phyloP scores from a whole-genome alignment of 2,329 filamentous ascomycete genomes.

The Aspergillus hortae region DNA sequence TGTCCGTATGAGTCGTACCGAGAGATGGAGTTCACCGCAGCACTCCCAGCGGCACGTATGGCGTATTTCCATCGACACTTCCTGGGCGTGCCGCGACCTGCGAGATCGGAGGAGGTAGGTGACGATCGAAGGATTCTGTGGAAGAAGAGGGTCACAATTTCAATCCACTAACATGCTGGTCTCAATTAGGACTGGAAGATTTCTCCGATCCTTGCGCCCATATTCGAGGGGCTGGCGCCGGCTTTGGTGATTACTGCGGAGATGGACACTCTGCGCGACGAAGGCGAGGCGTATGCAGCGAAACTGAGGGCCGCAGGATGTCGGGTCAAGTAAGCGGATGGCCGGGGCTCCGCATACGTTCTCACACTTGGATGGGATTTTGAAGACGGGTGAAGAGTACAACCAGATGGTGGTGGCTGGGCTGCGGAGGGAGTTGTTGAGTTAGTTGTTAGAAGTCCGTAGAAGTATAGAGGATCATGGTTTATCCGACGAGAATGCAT shows the following conservation, averaged over 20 bases:
- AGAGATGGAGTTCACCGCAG: constrained; percentile 36
- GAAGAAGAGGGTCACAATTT: background rate
- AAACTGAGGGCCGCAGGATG: constrained; percentile 36
- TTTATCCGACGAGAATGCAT: constrained; percentile 14
- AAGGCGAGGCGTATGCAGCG: constrained; percentile 38
- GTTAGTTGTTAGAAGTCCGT: background rate
- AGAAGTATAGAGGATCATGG: constrained; percentile 11
- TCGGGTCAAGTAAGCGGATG: constrained; percentile 26
- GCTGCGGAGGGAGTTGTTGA: constrained; percentile 22
- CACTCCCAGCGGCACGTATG: constrained; percentile 36
- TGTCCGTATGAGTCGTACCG: constrained; percentile 39
- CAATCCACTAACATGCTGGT: constrained; percentile 8
- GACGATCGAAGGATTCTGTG: background rate
- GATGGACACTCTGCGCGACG: constrained; percentile 41
- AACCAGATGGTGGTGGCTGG: constrained; percentile 26
- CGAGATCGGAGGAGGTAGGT: constrained; percentile 32
- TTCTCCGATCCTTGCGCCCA: constrained; percentile 37
- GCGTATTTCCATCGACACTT: constrained; percentile 39
- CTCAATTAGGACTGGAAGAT: constrained; percentile 39
- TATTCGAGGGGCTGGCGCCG: constrained; percentile 34
- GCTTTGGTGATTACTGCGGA: constrained; percentile 40
- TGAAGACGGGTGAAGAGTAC: constrained; percentile 26
- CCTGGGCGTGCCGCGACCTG: constrained; percentile 35
- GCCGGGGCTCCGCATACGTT: constrained; percentile 35
- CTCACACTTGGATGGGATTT: constrained; percentile 26